These are phyloP conservation scores for Tuber magnatum DNA, from an alignment of 495 filamentous ascomycete genomes.

Conservation along the genomic window DNA sequence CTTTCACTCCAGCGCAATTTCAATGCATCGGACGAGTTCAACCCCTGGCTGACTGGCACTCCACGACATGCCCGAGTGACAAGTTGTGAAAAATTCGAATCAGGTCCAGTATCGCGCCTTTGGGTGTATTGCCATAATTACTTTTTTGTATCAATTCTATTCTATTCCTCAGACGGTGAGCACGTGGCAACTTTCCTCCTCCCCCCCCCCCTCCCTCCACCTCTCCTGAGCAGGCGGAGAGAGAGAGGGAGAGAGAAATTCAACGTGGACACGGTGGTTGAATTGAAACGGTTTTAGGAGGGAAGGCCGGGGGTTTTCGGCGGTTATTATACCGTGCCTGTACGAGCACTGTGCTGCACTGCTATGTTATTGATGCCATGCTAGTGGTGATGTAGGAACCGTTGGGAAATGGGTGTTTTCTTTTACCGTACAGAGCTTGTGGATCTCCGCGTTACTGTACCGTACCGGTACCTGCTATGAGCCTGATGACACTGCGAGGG, in stretches of 20 bases:
- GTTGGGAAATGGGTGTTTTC: background rate
- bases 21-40: background rate
- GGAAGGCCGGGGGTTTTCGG: background rate
- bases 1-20: background rate
- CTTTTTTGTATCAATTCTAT: constrained; percentile 3
- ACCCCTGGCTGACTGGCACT: background rate
- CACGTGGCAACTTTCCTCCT: background rate
- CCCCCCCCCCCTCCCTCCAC: background rate
- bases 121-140: background rate
- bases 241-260: background rate
- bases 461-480: background rate
- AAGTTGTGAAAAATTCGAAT: background rate
- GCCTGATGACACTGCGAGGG: background rate
- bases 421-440: background rate
- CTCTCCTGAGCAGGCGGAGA: background rate
- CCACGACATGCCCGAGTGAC: background rate
- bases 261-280: background rate
- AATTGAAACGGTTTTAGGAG: background rate
- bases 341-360: background rate
- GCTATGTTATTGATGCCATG: background rate
- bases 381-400: background rate
- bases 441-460: background rate
- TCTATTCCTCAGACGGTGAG: background rate
- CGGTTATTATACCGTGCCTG: background rate
- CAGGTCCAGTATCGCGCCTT: background rate